Percentiles rank a stretch among this genome's conserved stretches.
Evolutionary conservation across 805 yeast species (phyloP).

Genomic region (Wickerhamomyces tratensis): DNA sequence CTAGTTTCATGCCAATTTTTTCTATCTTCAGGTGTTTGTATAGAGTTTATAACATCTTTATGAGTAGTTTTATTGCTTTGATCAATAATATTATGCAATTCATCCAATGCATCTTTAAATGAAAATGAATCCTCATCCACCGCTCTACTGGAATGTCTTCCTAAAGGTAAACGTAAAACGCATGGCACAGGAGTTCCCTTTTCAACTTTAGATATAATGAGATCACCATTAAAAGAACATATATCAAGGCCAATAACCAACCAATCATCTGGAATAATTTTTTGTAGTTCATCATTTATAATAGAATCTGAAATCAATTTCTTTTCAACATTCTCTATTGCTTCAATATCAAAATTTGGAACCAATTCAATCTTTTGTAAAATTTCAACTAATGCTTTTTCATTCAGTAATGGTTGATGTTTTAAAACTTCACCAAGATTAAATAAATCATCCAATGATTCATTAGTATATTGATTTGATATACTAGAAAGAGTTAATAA

Average conservation of each 20-base stretch:
- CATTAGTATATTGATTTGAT: conserved; percentile 10
- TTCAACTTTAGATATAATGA: conserved; percentile 40
- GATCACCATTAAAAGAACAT: conserved; percentile 46
- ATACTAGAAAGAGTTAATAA: conserved; percentile 18
- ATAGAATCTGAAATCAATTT: conserved; percentile 9
- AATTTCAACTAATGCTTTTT: conserved; percentile 14
- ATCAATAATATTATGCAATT: conserved; percentile 41
- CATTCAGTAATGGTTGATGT: conserved; percentile 16
- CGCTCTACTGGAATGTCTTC: conserved; percentile 36
- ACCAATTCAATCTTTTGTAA: conserved; percentile 2
- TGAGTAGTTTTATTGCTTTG: conserved; percentile 57
- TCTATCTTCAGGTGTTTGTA: conserved; percentile 49
- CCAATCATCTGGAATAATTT: conserved; percentile 41
- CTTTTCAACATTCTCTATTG: conserved; percentile 6
- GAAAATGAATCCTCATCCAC: conserved; percentile 31
- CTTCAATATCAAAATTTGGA: conserved; percentile 9
- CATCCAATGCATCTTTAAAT: conserved; percentile 35
- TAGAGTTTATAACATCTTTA: conserved; percentile 37
- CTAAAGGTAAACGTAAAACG: conserved; percentile 49
- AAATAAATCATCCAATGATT: conserved; percentile 12
- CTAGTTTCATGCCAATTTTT: conserved; percentile 74
- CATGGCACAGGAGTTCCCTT: conserved; percentile 27
- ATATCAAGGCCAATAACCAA: conserved; percentile 49
- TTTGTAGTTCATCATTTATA: conserved; percentile 3
- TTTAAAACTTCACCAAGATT: conserved; percentile 18